Evolutionary conservation across 176 grass and related monocot genomes (phyloP), one percentile per base, ranked within the genome.

Genomic region (Aegilops bicornis): DNA sequence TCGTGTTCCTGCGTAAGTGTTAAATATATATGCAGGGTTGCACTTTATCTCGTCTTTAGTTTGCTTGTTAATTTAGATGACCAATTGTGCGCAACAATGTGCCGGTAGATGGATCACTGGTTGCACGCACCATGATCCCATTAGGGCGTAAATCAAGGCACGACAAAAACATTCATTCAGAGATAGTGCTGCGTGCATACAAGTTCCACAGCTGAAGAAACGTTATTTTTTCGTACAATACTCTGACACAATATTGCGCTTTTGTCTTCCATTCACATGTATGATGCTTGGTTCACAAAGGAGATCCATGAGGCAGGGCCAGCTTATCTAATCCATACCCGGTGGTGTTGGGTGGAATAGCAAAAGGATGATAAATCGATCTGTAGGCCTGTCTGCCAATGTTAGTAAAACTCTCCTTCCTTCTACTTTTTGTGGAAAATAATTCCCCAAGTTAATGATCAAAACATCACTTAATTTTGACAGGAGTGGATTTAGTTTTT

Each of bases 141-240:
- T 9, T 31, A 14, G 5, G 10, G 17, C 79, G 29, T 39, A 45
- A 67, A 31, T 69, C 42, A 23, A 36, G 11, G 65, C 65, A 82
- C 29, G 65, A 82, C 13, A 58, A 58, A 71, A 58, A 71, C 47
- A 25, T 82, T 58, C 36, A 45, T 25, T 82, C 45, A 33, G 7
- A 58, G 80, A 69, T 56, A 70, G 42, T 69, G 80, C 29, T 81
- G 40, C 79, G 14, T 50, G 20, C 79, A 50, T n/a, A 42, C 40
- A 67, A 10, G 64, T 24, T 82, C 45, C 45, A 56, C 65, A 36
- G 29, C 80, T 24, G 64, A 32, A 54, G 43, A 22, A 70, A 70
- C 16, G 33, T 19, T 36, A 3, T 31, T 48, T 82, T 50, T 8
- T 71, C 66, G 14, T 19, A 70, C 14, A 69, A 56, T 25, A 82